phyloP scores from a whole-genome alignment of 2,329 filamentous ascomycete genomes.

The Neonectria hederae region DNA sequence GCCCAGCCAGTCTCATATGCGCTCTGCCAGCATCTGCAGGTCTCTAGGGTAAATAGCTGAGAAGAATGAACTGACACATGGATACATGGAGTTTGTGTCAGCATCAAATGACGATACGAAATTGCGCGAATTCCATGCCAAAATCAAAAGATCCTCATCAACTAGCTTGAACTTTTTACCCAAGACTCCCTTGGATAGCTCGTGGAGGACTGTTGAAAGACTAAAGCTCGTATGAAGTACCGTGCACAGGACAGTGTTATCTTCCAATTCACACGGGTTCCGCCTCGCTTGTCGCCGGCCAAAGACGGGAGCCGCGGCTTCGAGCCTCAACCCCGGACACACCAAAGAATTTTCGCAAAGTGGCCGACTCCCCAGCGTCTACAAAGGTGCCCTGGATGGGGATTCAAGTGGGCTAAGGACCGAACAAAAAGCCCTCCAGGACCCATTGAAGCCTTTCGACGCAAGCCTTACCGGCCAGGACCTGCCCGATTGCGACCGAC shows the following conservation, averaged over 20 bases:
- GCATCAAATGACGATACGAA: neutral
- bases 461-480: slow-evolving; percentile 18
- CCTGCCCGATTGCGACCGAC: slow-evolving; percentile 41
- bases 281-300: slow-evolving; percentile 40
- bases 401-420: slow-evolving; percentile 28
- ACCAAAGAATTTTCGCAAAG: slow-evolving; percentile 37
- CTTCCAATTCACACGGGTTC: slow-evolving; percentile 26
- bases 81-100: neutral
- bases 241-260: slow-evolving; percentile 10
- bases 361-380: slow-evolving; percentile 19
- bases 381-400: slow-evolving; percentile 43
- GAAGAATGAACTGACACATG: neutral
- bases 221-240: slow-evolving; percentile 16
- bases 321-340: slow-evolving; percentile 24
- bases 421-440: slow-evolving; percentile 25
- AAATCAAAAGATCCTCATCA: neutral
- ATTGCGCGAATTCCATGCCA: neutral
- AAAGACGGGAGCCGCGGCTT: slow-evolving; percentile 26
- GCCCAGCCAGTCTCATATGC: too few species aligned
- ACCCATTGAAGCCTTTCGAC: slow-evolving; percentile 1
- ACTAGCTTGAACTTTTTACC: neutral
- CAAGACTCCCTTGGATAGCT: neutral
- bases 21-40: too few species aligned
- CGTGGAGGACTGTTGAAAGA: neutral
- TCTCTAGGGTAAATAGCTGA: too few species aligned